Percentiles rank a stretch among this genome's conserved stretches.
Evolutionary conservation across 2,329 filamentous ascomycete genomes (phyloP).

Genomic region (Juglanconis juglandina): DNA sequence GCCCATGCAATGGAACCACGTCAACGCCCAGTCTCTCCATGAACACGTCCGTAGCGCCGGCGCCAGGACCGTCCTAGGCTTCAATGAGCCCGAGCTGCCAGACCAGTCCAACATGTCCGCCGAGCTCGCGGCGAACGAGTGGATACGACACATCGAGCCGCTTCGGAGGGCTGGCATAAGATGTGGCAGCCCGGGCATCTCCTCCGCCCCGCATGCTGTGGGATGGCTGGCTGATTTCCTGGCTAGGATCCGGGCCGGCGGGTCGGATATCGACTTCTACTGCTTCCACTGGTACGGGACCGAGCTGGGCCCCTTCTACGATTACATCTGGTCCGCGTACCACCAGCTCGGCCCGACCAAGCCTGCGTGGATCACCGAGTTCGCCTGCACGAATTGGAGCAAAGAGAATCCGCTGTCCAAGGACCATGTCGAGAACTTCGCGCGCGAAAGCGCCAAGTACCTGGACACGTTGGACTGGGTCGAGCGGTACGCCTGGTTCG

Average conservation of each 20-base stretch:
- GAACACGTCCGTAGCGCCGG: constrained; percentile 2
- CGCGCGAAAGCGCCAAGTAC: constrained; percentile 21
- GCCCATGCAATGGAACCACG: constrained; percentile 26
- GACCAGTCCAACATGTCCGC: constrained; percentile 23
- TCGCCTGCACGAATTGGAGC: constrained; percentile 23
- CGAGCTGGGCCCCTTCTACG: constrained; percentile 22
- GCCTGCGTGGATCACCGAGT: constrained; percentile 25
- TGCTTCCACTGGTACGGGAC: constrained; percentile 24
- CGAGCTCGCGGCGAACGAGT: constrained; percentile 19
- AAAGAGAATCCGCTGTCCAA: constrained; percentile 18
- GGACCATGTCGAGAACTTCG: constrained; percentile 22
- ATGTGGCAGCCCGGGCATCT: constrained; percentile 22
- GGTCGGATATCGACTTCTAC: constrained; percentile 23
- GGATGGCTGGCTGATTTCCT: constrained; percentile 21
- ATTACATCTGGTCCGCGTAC: constrained; percentile 23
- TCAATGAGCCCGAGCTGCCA: constrained; percentile 24
- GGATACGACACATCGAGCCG: constrained; percentile 22
- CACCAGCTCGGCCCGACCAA: constrained; percentile 22
- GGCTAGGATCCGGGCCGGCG: constrained; percentile 14
- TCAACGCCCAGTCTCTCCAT: constrained; percentile 20
- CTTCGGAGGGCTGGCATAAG: constrained; percentile 15
- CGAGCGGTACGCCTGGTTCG: constrained; percentile 25
- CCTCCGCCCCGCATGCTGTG: constrained; percentile 21
- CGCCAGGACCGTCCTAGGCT: constrained; percentile 16
- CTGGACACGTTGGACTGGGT: constrained; percentile 24